Conservation (phyloP, 2,329 filamentous ascomycete genomes). For the Rutstroemia sp. region DNA sequence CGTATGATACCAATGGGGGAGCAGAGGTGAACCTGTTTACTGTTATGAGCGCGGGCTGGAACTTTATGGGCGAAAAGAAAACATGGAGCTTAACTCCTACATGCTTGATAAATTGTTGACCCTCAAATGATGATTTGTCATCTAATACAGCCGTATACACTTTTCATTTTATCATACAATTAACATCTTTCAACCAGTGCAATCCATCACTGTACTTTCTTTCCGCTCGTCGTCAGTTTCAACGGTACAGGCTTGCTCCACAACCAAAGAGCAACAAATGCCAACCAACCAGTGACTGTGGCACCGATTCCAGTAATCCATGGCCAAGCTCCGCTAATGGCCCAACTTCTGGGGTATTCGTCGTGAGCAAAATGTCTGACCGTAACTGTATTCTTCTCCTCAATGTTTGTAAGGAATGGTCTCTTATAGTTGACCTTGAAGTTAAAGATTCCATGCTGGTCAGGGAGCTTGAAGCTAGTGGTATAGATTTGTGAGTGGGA, state of each 20-base stretch:
- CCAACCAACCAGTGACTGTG: constrained; percentile 77
- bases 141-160: constrained; percentile 18
- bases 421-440: constrained; percentile 97
- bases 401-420: constrained; percentile 79
- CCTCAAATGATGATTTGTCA: background rate
- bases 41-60: no score
- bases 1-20: no score
- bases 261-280: constrained; percentile 83
- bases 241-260: constrained; percentile 54
- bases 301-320: constrained; percentile 86
- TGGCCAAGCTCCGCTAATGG: constrained; percentile 86
- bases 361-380: constrained; percentile 96
- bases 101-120: background rate
- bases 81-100: no score
- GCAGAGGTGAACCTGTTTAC: no score
- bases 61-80: no score
- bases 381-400: constrained; percentile 92
- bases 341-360: constrained; percentile 87
- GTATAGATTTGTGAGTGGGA: constrained; percentile 66
- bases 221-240: constrained; percentile 27
- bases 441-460: constrained; percentile 99
- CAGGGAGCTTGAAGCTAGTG: constrained; percentile 72
- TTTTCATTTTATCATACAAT: constrained; percentile 26
- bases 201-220: constrained; percentile 34
- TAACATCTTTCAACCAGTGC: background rate